Base-by-base conservation (phyloP, 345 rosid genomes). In the Erucastrum elatum region DNA sequence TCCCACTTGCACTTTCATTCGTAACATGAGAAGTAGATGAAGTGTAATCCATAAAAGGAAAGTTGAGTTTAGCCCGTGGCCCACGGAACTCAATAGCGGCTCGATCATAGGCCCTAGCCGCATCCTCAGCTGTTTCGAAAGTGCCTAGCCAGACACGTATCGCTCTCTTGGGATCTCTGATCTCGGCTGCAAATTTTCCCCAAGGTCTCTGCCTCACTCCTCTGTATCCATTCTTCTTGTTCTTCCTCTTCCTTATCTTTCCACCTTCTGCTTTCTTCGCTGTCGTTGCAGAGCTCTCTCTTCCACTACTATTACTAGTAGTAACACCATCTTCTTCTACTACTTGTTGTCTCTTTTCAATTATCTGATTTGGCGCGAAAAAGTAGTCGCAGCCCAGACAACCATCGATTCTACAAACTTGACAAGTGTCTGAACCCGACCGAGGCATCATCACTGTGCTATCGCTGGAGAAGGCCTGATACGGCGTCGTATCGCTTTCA, bases 161-260 rank as follows among this genome's bases (percentile, higher is more conserved):
- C 0, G 97, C 96, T 75, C 90, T 81, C 72, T 85, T 77, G 0
- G 99, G 99, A 74, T 95, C 99, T 8, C 99, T 84, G 37, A 95
- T 95, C 89, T 95, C 99, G 9, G 99, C 92, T 1, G 99, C 98
- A 88, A 96, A 95, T 74, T 92, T 95, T 0, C 99, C 98, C 98
- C 97, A 95, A 1, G 99, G 99, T 83, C 98, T 84, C 81, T 93
- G 99, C 79, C 99, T 90, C 64, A 93, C 99, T 41, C 99, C 99
- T 72, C 99, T 86, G 92, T 78, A 95, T 13, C 81, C 78, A 25
- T 87, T 91, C 84, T 87, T 95, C 72, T 11, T 84, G 75, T 83
- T 77, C 81, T 69, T 78, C 59, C 83, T 81, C 74, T 81, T 81
- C 66, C 77, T 77, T 11, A 81, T 74, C 75, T 77, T 34, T 65